phyloP scores from a whole-genome alignment of 495 filamentous ascomycete species.

The Sabuloglossum arenarium region DNA sequence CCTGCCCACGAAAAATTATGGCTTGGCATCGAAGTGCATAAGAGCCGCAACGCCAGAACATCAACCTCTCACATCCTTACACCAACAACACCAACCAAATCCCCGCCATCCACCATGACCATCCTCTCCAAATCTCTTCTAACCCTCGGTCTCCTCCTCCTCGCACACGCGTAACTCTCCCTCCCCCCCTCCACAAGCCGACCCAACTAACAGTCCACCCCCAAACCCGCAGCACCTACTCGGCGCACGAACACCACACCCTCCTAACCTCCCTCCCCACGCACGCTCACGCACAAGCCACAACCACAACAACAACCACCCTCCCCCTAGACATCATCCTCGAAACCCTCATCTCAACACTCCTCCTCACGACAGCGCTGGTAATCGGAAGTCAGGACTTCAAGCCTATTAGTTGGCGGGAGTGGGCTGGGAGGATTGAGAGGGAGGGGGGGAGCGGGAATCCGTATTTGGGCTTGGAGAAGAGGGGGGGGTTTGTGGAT shows the following conservation, averaged over 20 bases:
- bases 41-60: too few species aligned
- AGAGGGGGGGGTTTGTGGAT: slow-evolving; percentile 22
- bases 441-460: slow-evolving; percentile 15
- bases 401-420: slow-evolving; percentile 20
- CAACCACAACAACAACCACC: slow-evolving; percentile 5
- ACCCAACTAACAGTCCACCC: too few species aligned
- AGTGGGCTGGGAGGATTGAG: slow-evolving; percentile 20
- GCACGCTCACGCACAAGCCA: background rate
- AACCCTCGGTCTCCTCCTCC: slow-evolving; percentile 17
- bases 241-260: slow-evolving; percentile 21
- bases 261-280: slow-evolving; percentile 4
- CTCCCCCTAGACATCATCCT: slow-evolving; percentile 22
- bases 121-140: slow-evolving; percentile 14
- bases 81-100: too few species aligned
- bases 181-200: background rate
- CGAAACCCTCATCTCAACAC: slow-evolving; percentile 19
- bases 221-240: slow-evolving; percentile 26
- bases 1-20: too few species aligned
- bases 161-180: slow-evolving; percentile 22
- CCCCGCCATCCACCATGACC: slow-evolving; percentile 10
- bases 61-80: too few species aligned
- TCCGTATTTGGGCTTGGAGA: slow-evolving; percentile 19
- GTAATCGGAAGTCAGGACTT: slow-evolving; percentile 16
- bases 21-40: too few species aligned
- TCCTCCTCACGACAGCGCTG: slow-evolving; percentile 19